Conservation (phyloP, 306 rosid species). For the Cucurbita ficifolia region DNA sequence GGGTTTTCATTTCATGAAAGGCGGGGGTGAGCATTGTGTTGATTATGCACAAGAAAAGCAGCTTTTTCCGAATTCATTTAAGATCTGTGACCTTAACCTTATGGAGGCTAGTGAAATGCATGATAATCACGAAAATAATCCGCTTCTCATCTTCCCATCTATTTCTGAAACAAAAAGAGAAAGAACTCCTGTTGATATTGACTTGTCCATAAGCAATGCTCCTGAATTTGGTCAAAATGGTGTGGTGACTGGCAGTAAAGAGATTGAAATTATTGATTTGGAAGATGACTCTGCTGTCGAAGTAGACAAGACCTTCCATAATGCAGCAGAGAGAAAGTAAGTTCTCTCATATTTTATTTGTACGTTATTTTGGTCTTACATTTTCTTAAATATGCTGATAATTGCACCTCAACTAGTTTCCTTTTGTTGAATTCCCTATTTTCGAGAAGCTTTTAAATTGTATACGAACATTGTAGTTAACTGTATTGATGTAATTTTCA, state of each 20-base stretch:
- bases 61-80: conserved; percentile 53
- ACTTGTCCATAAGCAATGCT: conserved; percentile 51
- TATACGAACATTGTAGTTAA: neutral
- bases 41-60: conserved; percentile 55
- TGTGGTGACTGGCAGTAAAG: conserved; percentile 38
- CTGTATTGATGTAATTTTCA: conserved; percentile 22
- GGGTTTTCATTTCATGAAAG: conserved; percentile 30
- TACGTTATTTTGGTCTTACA: conserved; percentile 4
- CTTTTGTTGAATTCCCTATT: neutral
- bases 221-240: conserved; percentile 33
- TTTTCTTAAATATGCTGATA: neutral
- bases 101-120: conserved; percentile 62
- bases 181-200: conserved; percentile 38
- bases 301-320: conserved; percentile 39
- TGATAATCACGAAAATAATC: conserved; percentile 49
- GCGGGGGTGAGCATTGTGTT: conserved; percentile 30
- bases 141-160: conserved; percentile 28
- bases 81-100: conserved; percentile 94
- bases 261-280: conserved; percentile 89
- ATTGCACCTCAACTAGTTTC: neutral
- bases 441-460: neutral
- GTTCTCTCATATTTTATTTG: conserved; percentile 11
- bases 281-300: conserved; percentile 42
- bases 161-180: conserved; percentile 44
- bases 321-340: conserved; percentile 52